Base-by-base conservation (phyloP, 345 rosid species). In the Pugionium cornutum region DNA sequence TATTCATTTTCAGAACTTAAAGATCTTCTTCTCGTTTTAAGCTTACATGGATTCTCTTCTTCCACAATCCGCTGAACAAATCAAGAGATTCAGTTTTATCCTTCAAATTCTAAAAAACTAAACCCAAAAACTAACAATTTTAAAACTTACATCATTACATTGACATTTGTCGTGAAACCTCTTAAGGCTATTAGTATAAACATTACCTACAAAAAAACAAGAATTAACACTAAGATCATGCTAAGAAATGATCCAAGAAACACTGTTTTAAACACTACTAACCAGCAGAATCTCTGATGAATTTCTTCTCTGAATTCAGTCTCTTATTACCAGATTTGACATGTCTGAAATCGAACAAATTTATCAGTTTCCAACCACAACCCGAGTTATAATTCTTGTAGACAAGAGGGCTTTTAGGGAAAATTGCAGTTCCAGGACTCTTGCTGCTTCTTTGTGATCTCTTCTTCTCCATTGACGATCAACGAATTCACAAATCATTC, bases 341-440 rank as follows among this genome's bases (percentile, higher is more conserved):
- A 55, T 76, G 81, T 42, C 83, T 77, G 67, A 87, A 80, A 65
- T 72, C 81, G 7, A 84, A 80, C 58, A 84, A 72, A 26, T 67
- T 77, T 45, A 83, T 76, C 37, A 87, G 68, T 63, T 83, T 65
- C 82, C 82, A 78, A 6, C 80, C 81, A 49, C 92, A 84, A 65
- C 89, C 83, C 6, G 90, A 82, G 79, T 84, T 83, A 71, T 86
- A 75, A 56, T 66, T 79, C 69, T 84, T 89, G 45, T 77, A 80
- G 49, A 76, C 29, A 43, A 74, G 68, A 58, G 90, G 91, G 73
- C 88, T 86, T 75, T 63, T 77, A 2, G 86, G 87, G 40, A 75
- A 53, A 29, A 81, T 63, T 58, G 77, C 34, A 28, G 78, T 62
- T 67, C 82, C 61, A 31, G 86, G 83, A 61, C 77, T 73, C 68